Evolutionary conservation across 2,329 filamentous ascomycete species (phyloP).

Genomic region (Aureobasidium sp.): DNA sequence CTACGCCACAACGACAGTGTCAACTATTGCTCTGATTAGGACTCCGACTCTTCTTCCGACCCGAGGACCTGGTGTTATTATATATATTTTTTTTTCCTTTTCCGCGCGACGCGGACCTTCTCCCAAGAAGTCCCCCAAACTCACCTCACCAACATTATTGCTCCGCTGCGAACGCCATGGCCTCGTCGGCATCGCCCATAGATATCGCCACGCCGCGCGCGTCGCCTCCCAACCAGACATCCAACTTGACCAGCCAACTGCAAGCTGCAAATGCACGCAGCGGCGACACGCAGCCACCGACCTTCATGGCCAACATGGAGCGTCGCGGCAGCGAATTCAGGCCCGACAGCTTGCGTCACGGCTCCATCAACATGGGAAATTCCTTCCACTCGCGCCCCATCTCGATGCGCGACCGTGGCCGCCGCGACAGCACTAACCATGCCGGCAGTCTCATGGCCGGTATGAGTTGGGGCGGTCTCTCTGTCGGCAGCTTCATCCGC

Average conservation of each 20-base stretch:
- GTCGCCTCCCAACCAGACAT: conserved; percentile 53
- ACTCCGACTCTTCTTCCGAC: neutral
- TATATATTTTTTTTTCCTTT: conserved; percentile 16
- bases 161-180: conserved; percentile 36
- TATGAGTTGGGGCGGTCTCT: conserved; percentile 95
- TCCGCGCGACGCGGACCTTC: conserved; percentile 29
- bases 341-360: conserved; percentile 40
- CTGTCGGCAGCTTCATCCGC: conserved; percentile 91
- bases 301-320: conserved; percentile 4
- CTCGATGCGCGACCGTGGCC: conserved; percentile 46
- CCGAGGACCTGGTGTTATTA: conserved; percentile 25
- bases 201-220: conserved; percentile 50
- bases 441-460: conserved; percentile 58
- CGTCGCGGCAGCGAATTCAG: conserved; percentile 24
- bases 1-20: conserved; percentile 38
- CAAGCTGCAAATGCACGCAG: conserved; percentile 32
- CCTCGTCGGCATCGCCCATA: conserved; percentile 46
- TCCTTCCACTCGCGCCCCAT: conserved; percentile 54
- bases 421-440: conserved; percentile 47
- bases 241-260: conserved; percentile 53
- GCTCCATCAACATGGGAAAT: conserved; percentile 44
- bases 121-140: conserved; percentile 30
- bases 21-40: conserved; percentile 16
- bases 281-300: neutral
- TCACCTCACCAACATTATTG: conserved; percentile 19